phyloP scores from a whole-genome alignment of 1,284 basidiomycete species.

The Microbotryum saponariae region DNA sequence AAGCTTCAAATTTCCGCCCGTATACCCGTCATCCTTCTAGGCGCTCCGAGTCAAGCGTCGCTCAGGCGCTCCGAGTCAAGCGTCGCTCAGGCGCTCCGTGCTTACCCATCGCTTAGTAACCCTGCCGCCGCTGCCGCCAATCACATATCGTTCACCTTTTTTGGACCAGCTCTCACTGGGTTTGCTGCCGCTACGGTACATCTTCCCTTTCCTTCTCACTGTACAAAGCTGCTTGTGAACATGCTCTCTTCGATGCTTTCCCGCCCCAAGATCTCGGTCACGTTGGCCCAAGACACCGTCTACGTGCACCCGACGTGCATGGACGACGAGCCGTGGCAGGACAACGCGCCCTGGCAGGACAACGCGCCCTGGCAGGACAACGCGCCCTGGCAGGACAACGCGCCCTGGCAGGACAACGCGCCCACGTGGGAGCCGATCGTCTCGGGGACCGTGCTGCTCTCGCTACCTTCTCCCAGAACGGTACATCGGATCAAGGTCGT shows the following conservation, averaged over 20 bases:
- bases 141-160: no score
- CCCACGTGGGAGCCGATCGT: constrained; percentile 22
- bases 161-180: no score
- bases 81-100: not conserved
- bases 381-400: no score
- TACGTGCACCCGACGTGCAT: not conserved
- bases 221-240: not conserved
- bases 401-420: no score
- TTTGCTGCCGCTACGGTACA: no score
- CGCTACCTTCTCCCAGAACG: constrained; percentile 8
- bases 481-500: constrained; percentile 19
- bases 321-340: not conserved
- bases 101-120: not conserved
- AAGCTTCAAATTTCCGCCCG: no score
- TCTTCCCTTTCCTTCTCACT: no score
- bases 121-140: not conserved
- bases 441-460: constrained; percentile 18
- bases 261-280: not conserved
- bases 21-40: not conserved
- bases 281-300: not conserved
- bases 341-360: not conserved
- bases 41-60: not conserved
- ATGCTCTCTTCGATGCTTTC: not conserved
- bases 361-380: not conserved
- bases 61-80: not conserved